Evolutionary conservation across 495 filamentous ascomycete genomes (phyloP).

Genomic region (Copromyces sp.): DNA sequence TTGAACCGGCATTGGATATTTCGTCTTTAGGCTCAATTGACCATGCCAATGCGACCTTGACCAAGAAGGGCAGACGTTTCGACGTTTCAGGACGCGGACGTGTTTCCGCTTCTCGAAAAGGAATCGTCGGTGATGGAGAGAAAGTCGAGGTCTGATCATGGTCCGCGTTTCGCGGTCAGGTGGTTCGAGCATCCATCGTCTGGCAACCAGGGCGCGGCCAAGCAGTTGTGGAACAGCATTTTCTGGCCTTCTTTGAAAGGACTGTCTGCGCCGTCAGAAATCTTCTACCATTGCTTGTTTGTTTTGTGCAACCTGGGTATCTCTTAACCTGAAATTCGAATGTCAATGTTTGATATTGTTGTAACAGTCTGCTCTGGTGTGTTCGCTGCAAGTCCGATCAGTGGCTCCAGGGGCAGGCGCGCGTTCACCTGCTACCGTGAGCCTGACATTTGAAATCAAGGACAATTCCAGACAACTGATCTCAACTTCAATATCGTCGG

Average conservation of each 20-base stretch:
- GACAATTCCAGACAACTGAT: background rate
- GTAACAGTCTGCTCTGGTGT: background rate
- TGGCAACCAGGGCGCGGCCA: background rate
- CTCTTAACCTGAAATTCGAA: background rate
- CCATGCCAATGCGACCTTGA: constrained; percentile 1
- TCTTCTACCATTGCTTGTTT: background rate
- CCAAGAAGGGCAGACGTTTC: background rate
- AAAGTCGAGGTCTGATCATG: background rate
- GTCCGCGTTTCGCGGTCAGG: background rate
- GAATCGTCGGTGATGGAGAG: constrained; percentile 1
- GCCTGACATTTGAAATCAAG: background rate
- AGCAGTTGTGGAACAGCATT: background rate
- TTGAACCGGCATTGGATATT: background rate
- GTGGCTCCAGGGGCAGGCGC: background rate
- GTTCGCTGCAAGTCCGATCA: background rate
- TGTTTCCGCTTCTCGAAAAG: constrained; percentile 10
- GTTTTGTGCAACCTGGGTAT: background rate
- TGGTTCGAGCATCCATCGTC: background rate
- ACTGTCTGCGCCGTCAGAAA: background rate
- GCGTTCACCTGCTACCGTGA: background rate
- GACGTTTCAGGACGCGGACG: constrained; percentile 12
- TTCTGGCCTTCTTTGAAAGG: background rate
- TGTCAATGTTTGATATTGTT: background rate
- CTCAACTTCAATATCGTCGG: background rate
- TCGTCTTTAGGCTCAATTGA: constrained; percentile 13